A percentile compares a stretch with the other conserved stretches of the same genome.
Conservation (phyloP, 805 yeast genomes). For the Suhomyces pyralidae region DNA sequence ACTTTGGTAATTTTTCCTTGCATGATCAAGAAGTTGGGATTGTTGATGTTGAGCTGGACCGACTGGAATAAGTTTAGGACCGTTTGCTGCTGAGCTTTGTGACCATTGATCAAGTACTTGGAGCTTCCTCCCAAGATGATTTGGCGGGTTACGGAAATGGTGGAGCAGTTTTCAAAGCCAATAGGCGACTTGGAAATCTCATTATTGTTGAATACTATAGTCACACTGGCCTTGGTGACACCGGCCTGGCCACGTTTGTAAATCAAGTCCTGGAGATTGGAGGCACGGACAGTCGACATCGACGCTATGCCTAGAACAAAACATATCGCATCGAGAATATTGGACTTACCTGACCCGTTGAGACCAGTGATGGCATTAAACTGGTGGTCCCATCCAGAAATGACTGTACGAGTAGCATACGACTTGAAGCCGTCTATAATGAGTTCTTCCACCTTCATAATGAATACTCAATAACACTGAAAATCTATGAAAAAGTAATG, state of each 20-base stretch:
- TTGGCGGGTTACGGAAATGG: conserved; percentile 89
- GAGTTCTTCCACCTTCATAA: conserved; percentile 91
- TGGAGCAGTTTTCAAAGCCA: conserved; percentile 73
- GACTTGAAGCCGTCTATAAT: conserved; percentile 98
- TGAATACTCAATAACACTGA: no score
- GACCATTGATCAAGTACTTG: conserved; percentile 91
- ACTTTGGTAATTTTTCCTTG: conserved; percentile 98
- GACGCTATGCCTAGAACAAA: conserved; percentile 96
- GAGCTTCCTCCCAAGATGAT: conserved; percentile 87
- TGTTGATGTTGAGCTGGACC: conserved; percentile 92
- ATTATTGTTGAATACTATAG: conserved; percentile 87
- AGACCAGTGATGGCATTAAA: conserved; percentile 97
- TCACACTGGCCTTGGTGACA: conserved; percentile 93
- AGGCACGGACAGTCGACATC: conserved; percentile 93
- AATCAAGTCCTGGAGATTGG: conserved; percentile 87
- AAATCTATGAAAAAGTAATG: no score
- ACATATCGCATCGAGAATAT: conserved; percentile 94
- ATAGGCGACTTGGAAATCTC: conserved; percentile 79
- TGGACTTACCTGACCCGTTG: conserved; percentile 97
- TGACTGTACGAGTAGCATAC: conserved; percentile 93
- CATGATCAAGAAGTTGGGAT: conserved; percentile 96
- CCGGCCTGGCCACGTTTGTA: conserved; percentile 98
- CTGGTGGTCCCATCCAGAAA: conserved; percentile 92
- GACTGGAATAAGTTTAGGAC: conserved; percentile 89
- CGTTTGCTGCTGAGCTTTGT: conserved; percentile 91